Evolutionary conservation across 306 rosid genomes (phyloP), one percentile per base, ranked within the genome.

Genomic region (Vigna trinervia): DNA sequence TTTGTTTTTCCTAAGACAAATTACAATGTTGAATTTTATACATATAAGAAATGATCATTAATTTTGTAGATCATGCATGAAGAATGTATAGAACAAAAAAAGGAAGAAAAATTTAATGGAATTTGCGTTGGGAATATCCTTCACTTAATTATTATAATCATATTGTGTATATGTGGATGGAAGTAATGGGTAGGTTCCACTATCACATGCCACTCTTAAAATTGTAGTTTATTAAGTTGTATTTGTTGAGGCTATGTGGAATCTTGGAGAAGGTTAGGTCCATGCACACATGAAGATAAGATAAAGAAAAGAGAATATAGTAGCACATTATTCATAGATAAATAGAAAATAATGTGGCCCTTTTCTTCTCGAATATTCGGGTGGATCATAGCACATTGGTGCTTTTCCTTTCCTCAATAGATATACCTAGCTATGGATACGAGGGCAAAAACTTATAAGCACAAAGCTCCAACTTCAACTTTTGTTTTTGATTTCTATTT

Each of bases 261-360:
- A 88, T 85, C 85, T 88, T 67, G 36, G 46, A 74, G 2, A 80
- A 67, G 54, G 65, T n/a, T 47, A 47, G 77, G 62, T 60, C 43
- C 70, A 3, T 56, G 50, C 79, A 79, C 23, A 45, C 6, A 52
- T 65, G 72, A 74, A 80, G 86, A 87, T 90, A 87, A 84, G 75
- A 32, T 85, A 80, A 84, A 82, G 26, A 84, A 84, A 53, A 74
- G 77, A 80, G 90, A 88, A 88, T 86, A 90, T 85, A 47, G 83
- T 54, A 74, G 82, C 78, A 84, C 82, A 84, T 85, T 79, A 52
- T 48, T 64, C 36, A 34, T 14, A 69, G 74, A 74, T 72, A 67
- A 14, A 41, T 30, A 28, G 36, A 67, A 66, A 60, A 72, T 2
- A 65, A 76, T 69, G 58, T 79, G 74, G 80, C 78, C 69, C 28